Evolutionary conservation across 2,329 filamentous ascomycete genomes (phyloP).

Genomic region (Cyanodermella asteris): DNA sequence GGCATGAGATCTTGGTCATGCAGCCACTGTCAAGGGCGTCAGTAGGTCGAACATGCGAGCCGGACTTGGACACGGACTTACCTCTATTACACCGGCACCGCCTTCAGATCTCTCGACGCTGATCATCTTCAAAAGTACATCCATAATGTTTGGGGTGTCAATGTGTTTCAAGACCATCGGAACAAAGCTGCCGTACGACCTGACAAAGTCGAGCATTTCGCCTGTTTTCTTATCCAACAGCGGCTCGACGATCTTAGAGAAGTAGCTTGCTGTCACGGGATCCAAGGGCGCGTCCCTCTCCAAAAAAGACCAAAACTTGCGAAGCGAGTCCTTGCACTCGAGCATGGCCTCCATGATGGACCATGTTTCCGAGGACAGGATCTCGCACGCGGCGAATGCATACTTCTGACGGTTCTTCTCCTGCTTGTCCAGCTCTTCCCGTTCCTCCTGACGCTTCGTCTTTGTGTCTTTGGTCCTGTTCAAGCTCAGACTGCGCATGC

Average conservation of each 20-base stretch:
- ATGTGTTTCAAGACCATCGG: conserved; percentile 77
- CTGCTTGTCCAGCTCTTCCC: conserved; percentile 41
- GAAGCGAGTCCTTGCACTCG: conserved; percentile 57
- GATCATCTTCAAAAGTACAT: conserved; percentile 87
- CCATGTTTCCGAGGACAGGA: conserved; percentile 90
- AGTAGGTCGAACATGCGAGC: conserved; percentile 3
- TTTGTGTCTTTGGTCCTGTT: conserved; percentile 18
- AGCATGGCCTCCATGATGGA: conserved; percentile 85
- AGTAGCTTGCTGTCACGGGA: conserved; percentile 86
- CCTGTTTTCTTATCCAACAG: conserved; percentile 94
- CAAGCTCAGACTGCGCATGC: conserved; percentile 7
- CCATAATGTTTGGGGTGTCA: conserved; percentile 97
- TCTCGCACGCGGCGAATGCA: conserved; percentile 79
- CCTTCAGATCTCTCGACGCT: conserved; percentile 82
- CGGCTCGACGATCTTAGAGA: conserved; percentile 97
- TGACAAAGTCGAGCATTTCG: conserved; percentile 84
- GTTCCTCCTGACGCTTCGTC: conserved; percentile 13
- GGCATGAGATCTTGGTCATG: conserved; percentile 77
- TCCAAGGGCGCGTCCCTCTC: conserved; percentile 69
- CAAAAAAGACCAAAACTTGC: conserved; percentile 79
- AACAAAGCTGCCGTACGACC: conserved; percentile 60
- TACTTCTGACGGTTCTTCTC: conserved; percentile 88
- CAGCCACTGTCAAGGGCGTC: conserved; percentile 46
- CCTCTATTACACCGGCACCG: conserved; percentile 82
- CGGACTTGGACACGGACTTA: conserved; percentile 21